Evolutionary conservation across 768 basidiomycete genomes (phyloP).

Genomic region (Naganishia kalamii): DNA sequence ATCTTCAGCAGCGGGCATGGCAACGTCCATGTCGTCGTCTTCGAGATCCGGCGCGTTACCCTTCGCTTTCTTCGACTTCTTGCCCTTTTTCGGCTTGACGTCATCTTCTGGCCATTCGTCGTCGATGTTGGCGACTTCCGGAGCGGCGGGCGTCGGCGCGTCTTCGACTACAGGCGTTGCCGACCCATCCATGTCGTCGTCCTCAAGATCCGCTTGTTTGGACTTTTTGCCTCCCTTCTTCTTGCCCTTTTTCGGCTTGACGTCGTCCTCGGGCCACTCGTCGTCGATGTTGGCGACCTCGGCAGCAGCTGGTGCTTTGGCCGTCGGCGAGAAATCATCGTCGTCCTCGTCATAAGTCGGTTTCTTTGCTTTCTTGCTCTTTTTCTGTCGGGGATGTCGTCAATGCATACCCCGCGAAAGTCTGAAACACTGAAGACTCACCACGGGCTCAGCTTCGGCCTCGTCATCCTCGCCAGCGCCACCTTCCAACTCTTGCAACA

Average conservation of each 20-base stretch:
- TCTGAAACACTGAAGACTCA: constrained; percentile 16
- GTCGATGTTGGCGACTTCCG: constrained; percentile 47
- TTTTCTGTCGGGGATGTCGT: constrained; percentile 54
- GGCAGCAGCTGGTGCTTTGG: constrained; percentile 34
- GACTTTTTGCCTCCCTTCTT: constrained; percentile 58
- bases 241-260: constrained; percentile 55
- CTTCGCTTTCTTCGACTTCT: constrained; percentile 26
- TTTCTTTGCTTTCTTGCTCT: constrained; percentile 54
- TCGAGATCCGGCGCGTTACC: constrained; percentile 20
- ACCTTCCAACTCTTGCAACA: constrained; percentile 31
- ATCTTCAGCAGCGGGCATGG: constrained; percentile 38
- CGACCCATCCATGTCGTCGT: constrained; percentile 28
- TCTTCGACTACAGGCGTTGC: constrained; percentile 41
- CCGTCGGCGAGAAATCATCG: constrained; percentile 36
- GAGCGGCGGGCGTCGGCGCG: constrained; percentile 32
- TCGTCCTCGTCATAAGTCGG: constrained; percentile 23
- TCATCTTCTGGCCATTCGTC: constrained; percentile 68
- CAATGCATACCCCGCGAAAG: constrained; percentile 9
- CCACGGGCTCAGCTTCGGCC: constrained; percentile 24
- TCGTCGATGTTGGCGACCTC: constrained; percentile 52
- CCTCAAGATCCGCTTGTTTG: constrained; percentile 25
- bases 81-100: constrained; percentile 54
- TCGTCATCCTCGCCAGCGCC: constrained; percentile 38
- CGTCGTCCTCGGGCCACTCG: constrained; percentile 64
- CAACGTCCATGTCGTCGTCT: constrained; percentile 31